Conservation (phyloP, 257 asterid species). For the Hygrophila difformis region DNA sequence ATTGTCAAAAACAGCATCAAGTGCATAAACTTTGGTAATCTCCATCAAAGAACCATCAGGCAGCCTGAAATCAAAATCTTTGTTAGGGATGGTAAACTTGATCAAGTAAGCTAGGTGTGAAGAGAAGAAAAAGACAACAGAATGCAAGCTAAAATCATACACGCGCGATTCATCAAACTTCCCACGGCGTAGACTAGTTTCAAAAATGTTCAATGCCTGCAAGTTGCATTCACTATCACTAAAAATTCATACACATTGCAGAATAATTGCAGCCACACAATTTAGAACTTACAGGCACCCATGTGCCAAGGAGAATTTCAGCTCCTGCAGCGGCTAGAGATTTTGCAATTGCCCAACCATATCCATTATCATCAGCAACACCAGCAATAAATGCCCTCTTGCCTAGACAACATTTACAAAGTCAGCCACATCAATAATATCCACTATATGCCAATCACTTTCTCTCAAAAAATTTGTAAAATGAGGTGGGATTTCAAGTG, state of each 20-base stretch:
- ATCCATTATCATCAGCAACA: conserved; percentile 84
- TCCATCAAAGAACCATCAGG: conserved; percentile 94
- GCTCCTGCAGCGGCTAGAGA: conserved; percentile 95
- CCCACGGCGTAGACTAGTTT: conserved; percentile 82
- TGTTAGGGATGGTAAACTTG: conserved; percentile 12
- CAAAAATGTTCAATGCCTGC: conserved; percentile 81
- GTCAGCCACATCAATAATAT: conserved; percentile 1
- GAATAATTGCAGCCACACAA: neutral
- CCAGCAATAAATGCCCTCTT: conserved; percentile 91
- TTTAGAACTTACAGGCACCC: conserved; percentile 77
- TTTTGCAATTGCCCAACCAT: conserved; percentile 94
- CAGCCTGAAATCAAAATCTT: conserved; percentile 36
- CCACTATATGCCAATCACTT: neutral
- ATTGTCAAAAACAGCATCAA: conserved; percentile 76
- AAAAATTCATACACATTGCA: conserved; percentile 12
- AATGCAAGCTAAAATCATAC: conserved; percentile 32
- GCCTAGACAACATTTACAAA: conserved; percentile 31
- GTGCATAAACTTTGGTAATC: conserved; percentile 71
- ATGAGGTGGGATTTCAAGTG: too few species aligned
- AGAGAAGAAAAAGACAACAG: neutral
- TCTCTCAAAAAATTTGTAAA: too few species aligned
- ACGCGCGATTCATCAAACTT: conserved; percentile 79
- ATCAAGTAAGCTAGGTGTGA: conserved; percentile 4
- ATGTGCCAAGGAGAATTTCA: conserved; percentile 76
- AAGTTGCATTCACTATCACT: conserved; percentile 12